Percentiles rank a stretch among this genome's conserved stretches.
These are phyloP conservation scores for Guadua angustifolia DNA, from an alignment of 176 grass and related monocot genomes.

Conservation along the genomic window DNA sequence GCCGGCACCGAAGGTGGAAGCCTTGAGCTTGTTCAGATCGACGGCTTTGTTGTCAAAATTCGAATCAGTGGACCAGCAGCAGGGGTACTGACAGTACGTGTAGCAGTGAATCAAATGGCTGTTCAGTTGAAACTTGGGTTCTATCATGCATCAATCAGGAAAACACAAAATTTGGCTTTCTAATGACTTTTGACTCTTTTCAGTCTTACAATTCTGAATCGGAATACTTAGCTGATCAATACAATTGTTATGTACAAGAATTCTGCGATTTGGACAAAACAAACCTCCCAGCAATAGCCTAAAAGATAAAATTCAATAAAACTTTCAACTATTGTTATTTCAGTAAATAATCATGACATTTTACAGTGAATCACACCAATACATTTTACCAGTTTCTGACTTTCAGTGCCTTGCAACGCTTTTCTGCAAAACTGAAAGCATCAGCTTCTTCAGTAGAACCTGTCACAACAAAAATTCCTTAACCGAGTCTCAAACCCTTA, in stretches of 20 bases:
- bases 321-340: neutral
- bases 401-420: conserved; percentile 4
- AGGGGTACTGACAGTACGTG: conserved; percentile 88
- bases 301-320: neutral
- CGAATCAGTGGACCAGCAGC: conserved; percentile 79
- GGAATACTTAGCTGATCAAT: conserved; percentile 4
- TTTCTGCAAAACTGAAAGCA: neutral
- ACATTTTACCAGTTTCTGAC: neutral
- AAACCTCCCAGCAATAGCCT: neutral
- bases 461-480: conserved; percentile 21
- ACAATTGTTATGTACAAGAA: conserved; percentile 9
- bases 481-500: neutral
- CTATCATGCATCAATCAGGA: conserved; percentile 3
- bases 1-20: conserved; percentile 83
- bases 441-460: neutral
- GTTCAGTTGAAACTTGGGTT: conserved; percentile 62
- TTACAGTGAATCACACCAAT: neutral
- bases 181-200: neutral
- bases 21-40: conserved; percentile 77
- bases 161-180: neutral
- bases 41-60: conserved; percentile 71
- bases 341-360: neutral
- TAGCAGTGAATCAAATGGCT: conserved; percentile 88
- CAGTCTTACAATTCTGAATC: conserved; percentile 12
- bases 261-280: neutral